These are phyloP conservation scores for Coemansia sp. DNA, from an alignment of 192 early-diverging fungal species.

Conservation along the genomic window DNA sequence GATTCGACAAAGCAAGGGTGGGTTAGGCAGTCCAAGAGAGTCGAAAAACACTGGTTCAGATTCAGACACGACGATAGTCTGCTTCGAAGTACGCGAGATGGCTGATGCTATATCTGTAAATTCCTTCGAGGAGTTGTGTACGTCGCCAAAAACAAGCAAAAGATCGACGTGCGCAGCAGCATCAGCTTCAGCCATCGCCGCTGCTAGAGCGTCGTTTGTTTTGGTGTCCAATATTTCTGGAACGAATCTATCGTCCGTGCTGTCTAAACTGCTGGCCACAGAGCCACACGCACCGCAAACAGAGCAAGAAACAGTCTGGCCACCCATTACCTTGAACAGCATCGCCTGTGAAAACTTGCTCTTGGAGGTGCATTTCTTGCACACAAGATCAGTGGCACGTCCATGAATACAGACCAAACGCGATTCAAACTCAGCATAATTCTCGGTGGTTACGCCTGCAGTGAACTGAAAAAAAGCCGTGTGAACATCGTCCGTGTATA, in stretches of 20 bases:
- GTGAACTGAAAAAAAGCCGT: conserved; percentile 6
- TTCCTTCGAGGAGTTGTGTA: not conserved
- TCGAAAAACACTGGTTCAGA: not conserved
- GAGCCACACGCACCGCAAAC: conserved; percentile 22
- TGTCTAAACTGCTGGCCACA: conserved; percentile 7
- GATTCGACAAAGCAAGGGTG: not conserved
- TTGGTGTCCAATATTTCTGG: conserved; percentile 18
- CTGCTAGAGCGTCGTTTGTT: conserved; percentile 9
- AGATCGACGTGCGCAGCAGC: conserved; percentile 11
- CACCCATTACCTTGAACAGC: conserved; percentile 33
- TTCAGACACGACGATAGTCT: conserved; percentile 16
- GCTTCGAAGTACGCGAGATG: conserved; percentile 5
- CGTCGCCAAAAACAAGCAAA: conserved; percentile 25
- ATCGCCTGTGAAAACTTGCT: conserved; percentile 40
- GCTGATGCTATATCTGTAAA: conserved; percentile 12
- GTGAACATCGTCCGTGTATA: conserved; percentile 39
- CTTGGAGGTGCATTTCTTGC: conserved; percentile 29
- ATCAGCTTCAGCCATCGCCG: conserved; percentile 25
- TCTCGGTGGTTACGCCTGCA: conserved; percentile 7
- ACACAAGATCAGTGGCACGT: conserved; percentile 21
- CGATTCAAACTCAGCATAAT: conserved; percentile 15
- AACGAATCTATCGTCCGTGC: conserved; percentile 10
- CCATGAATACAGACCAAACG: conserved; percentile 27
- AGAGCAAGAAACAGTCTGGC: conserved; percentile 15
- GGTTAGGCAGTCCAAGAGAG: not conserved